phyloP scores from a whole-genome alignment of 768 basidiomycete genomes.

The Rhizopogon vinicolor region DNA sequence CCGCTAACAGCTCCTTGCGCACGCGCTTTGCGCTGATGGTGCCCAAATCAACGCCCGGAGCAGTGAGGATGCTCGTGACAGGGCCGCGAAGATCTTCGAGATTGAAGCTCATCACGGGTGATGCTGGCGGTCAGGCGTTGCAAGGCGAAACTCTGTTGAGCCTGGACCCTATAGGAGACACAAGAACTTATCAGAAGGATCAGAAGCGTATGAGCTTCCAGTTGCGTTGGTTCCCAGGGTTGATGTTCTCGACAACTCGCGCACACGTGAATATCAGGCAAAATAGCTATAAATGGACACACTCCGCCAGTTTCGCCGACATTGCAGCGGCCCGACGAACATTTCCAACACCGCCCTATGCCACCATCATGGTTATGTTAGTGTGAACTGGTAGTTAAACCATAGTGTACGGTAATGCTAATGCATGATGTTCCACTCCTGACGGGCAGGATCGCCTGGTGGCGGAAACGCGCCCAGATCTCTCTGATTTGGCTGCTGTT shows the following conservation, averaged over 20 bases:
- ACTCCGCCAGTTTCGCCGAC: too few relatives aligned
- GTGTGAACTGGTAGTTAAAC: too few relatives aligned
- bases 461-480: constrained; percentile 53
- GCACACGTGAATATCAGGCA: not conserved
- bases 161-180: too few relatives aligned
- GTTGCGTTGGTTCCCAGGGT: not conserved
- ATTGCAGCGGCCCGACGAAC: too few relatives aligned
- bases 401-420: constrained; percentile 18
- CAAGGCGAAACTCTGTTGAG: not conserved
- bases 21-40: constrained; percentile 89
- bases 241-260: not conserved
- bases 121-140: not conserved
- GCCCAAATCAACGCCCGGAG: constrained; percentile 70
- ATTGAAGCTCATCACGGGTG: constrained; percentile 44
- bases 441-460: constrained; percentile 56
- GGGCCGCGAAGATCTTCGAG: constrained; percentile 50
- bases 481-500: constrained; percentile 34
- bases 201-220: not conserved
- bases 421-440: constrained; percentile 62
- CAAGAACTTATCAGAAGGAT: not conserved
- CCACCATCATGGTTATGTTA: not conserved
- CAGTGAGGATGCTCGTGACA: constrained; percentile 67
- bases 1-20: constrained; percentile 61
- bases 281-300: not conserved
- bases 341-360: too few relatives aligned